A percentile compares a stretch with the other conserved stretches of the same genome.
Evolutionary conservation across 345 rosid species (phyloP).

Genomic region (Stellera chamaejasme): DNA sequence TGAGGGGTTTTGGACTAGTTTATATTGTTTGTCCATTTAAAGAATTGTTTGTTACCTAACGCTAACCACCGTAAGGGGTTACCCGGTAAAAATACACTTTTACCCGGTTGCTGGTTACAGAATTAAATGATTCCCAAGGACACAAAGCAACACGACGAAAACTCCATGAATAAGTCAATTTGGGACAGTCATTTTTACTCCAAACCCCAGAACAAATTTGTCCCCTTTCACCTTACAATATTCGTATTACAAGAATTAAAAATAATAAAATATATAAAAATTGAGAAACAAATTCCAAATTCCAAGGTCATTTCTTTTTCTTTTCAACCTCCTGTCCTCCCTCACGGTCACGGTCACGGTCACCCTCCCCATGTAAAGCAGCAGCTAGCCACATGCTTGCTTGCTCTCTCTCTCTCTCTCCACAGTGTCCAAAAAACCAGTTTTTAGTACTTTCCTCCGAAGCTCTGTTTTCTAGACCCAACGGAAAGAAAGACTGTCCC

Average conservation of each 20-base stretch:
- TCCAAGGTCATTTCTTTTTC: slow-evolving; percentile 23
- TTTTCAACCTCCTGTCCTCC: slow-evolving; percentile 4
- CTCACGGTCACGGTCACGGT: slow-evolving; percentile 7
- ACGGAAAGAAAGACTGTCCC: slow-evolving; percentile 12
- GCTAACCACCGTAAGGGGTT: no score
- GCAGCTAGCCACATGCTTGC: slow-evolving; percentile 14
- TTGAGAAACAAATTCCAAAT: slow-evolving; percentile 16
- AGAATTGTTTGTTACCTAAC: no score
- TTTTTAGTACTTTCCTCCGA: slow-evolving; percentile 8
- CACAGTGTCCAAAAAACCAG: slow-evolving; percentile 8
- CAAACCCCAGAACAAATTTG: slow-evolving; percentile 5
- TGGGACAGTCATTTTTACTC: slow-evolving; percentile 13
- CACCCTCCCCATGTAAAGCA: slow-evolving; percentile 13
- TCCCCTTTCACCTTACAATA: slow-evolving; percentile 4
- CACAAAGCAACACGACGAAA: not conserved
- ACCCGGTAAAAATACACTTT: no score
- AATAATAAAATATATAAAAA: not conserved
- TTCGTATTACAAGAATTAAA: no score
- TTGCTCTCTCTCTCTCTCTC: slow-evolving; percentile 7
- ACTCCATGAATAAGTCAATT: slow-evolving; percentile 16
- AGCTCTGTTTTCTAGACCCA: slow-evolving; percentile 6
- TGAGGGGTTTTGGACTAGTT: no score
- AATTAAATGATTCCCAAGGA: no score
- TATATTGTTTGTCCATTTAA: no score
- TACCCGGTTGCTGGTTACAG: no score